phyloP scores from a whole-genome alignment of 441 rosid species.

The Pelargonium fulgidum region DNA sequence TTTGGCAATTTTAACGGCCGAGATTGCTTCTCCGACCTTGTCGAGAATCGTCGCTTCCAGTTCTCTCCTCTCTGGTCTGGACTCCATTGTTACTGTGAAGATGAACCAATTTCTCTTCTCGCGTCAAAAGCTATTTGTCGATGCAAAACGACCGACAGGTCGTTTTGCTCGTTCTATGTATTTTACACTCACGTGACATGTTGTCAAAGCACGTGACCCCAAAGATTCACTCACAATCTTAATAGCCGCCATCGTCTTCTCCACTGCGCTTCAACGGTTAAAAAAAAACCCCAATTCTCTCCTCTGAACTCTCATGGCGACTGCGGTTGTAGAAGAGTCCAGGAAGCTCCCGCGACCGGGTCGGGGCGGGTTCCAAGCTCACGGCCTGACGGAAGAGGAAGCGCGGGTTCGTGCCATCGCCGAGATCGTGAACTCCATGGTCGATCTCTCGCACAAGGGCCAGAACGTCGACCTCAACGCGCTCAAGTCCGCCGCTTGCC shows the following conservation, averaged over 20 bases:
- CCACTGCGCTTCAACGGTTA: conserved; percentile 5
- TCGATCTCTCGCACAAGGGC: conserved; percentile 80
- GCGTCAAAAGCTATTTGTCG: background rate
- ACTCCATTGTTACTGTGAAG: conserved; percentile 31
- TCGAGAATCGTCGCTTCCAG: conserved; percentile 35
- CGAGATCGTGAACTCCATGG: conserved; percentile 86
- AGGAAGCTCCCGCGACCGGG: conserved; percentile 79
- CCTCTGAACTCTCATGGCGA: conserved; percentile 37
- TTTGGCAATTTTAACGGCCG: conserved; percentile 46
- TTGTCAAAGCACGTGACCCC: background rate
- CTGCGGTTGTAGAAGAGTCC: conserved; percentile 42
- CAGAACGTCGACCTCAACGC: conserved; percentile 90
- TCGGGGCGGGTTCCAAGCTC: conserved; percentile 78
- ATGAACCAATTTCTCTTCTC: background rate
- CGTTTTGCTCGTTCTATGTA: background rate
- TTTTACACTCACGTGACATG: background rate
- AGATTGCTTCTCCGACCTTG: conserved; percentile 51
- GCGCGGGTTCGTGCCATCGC: conserved; percentile 90
- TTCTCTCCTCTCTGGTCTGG: conserved; percentile 25
- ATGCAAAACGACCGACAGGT: background rate
- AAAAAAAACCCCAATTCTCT: background rate
- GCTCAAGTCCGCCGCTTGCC: conserved; percentile 83
- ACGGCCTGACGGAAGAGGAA: conserved; percentile 82
- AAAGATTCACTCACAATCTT: background rate
- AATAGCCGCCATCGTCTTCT: conserved; percentile 1